Percentiles rank a stretch among this genome's conserved stretches.
Evolutionary conservation across 2,329 filamentous ascomycete species (phyloP).

Genomic region (Scytalidium sp.): DNA sequence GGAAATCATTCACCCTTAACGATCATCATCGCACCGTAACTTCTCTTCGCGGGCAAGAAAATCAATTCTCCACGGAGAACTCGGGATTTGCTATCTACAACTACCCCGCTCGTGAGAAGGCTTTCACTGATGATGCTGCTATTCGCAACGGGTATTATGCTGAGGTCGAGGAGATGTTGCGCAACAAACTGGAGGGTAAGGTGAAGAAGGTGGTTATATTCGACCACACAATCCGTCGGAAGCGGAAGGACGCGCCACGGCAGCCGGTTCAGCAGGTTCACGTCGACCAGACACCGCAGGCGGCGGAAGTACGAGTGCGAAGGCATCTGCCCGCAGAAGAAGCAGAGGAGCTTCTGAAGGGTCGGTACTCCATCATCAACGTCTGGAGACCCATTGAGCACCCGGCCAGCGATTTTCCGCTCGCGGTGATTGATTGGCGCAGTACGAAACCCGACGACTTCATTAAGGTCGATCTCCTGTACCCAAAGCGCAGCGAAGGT

Average conservation of each 20-base stretch:
- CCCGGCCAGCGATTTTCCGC: slow-evolving; percentile 52
- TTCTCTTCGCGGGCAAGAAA: slow-evolving; percentile 70
- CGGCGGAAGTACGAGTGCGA: slow-evolving; percentile 63
- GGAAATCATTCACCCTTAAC: slow-evolving; percentile 47
- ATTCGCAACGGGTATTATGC: slow-evolving; percentile 75
- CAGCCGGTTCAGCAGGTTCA: slow-evolving; percentile 70
- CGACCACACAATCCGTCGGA: slow-evolving; percentile 78
- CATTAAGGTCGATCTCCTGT: slow-evolving; percentile 70
- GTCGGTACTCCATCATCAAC: slow-evolving; percentile 77
- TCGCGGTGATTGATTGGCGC: slow-evolving; percentile 54
- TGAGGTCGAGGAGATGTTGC: slow-evolving; percentile 69
- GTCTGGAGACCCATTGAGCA: slow-evolving; percentile 64
- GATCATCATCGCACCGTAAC: slow-evolving; percentile 49
- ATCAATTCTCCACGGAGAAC: slow-evolving; percentile 61
- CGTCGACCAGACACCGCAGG: slow-evolving; percentile 72
- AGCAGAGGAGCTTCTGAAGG: slow-evolving; percentile 59
- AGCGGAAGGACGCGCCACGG: slow-evolving; percentile 51
- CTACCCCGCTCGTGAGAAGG: slow-evolving; percentile 50
- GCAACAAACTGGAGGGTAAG: slow-evolving; percentile 58
- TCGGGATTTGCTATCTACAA: slow-evolving; percentile 70
- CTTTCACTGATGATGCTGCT: slow-evolving; percentile 65
- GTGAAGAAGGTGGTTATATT: slow-evolving; percentile 68
- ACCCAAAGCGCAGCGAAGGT: slow-evolving; percentile 50
- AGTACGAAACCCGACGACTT: slow-evolving; percentile 60
- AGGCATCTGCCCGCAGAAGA: slow-evolving; percentile 61